Evolutionary conservation across 1,284 basidiomycete species (phyloP).

Genomic region (Cutaneotrichosporon daszewskae): DNA sequence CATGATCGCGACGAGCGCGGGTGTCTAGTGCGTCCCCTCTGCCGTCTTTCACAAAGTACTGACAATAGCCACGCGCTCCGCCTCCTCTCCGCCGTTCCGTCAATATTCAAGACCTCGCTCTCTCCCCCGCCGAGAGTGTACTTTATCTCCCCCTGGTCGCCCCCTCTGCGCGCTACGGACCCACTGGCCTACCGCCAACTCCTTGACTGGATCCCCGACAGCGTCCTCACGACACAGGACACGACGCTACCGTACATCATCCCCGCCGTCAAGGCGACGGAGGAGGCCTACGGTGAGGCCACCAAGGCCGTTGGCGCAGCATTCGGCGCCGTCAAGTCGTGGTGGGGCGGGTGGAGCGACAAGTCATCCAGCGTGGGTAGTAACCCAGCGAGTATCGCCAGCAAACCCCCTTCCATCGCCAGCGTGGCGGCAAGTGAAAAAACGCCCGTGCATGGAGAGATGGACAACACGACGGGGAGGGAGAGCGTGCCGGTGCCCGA

Average conservation of each 20-base stretch:
- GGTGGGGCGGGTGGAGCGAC: slow-evolving; percentile 5
- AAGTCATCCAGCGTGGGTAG: background rate
- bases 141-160: slow-evolving; percentile 42
- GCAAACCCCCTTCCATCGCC: no score
- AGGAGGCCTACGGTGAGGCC: slow-evolving; percentile 9
- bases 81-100: slow-evolving; percentile 29
- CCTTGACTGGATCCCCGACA: slow-evolving; percentile 38
- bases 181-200: slow-evolving; percentile 36
- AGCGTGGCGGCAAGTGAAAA: no score
- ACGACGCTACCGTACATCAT: slow-evolving; percentile 22
- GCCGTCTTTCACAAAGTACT: background rate
- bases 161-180: slow-evolving; percentile 28
- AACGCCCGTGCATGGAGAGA: no score
- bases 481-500: slow-evolving; percentile 5
- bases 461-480: background rate
- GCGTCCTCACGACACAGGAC: slow-evolving; percentile 37
- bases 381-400: no score
- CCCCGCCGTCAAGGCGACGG: slow-evolving; percentile 8
- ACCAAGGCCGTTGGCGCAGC: slow-evolving; percentile 10
- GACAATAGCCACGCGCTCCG: slow-evolving; percentile 35
- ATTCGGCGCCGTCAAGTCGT: slow-evolving; percentile 5
- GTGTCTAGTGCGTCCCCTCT: slow-evolving; percentile 33
- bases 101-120: slow-evolving; percentile 23
- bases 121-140: slow-evolving; percentile 32
- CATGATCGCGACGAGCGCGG: slow-evolving; percentile 37